These are phyloP conservation scores for Paecilomyces formosus DNA, from an alignment of 2,329 filamentous ascomycete species.

Conservation along the genomic window DNA sequence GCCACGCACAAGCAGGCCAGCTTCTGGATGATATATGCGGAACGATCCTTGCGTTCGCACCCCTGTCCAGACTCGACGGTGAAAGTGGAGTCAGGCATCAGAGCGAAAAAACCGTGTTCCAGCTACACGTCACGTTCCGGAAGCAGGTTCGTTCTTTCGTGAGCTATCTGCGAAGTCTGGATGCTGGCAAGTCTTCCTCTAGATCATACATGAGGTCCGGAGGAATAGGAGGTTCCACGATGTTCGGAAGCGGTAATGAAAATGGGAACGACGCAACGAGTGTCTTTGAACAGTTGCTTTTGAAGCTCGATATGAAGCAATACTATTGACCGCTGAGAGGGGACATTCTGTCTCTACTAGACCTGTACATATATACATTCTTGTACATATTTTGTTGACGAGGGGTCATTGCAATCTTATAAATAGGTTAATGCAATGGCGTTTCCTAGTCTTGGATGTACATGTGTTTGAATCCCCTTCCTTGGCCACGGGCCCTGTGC, in stretches of 20 bases:
- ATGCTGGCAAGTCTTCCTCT: constrained; percentile 54
- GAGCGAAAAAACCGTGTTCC: constrained; percentile 32
- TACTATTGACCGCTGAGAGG: constrained; percentile 44
- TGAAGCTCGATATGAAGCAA: constrained; percentile 63
- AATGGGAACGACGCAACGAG: constrained; percentile 41
- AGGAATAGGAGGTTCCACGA: constrained; percentile 14
- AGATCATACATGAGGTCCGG: constrained; percentile 19
- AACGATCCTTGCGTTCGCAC: constrained; percentile 62
- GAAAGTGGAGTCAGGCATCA: constrained; percentile 34
- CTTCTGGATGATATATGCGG: constrained; percentile 71
- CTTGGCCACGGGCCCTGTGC: too few relatives aligned
- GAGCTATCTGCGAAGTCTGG: constrained; percentile 58
- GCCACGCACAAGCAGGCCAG: constrained; percentile 64
- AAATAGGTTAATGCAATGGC: not conserved
- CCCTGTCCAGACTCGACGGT: constrained; percentile 26
- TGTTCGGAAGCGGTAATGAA: not conserved
- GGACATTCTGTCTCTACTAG: not conserved
- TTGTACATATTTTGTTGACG: not conserved
- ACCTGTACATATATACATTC: not conserved
- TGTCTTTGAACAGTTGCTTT: constrained; percentile 60
- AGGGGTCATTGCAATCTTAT: not conserved
- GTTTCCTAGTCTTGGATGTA: not conserved
- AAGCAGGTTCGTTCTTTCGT: constrained; percentile 70
- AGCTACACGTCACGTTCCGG: constrained; percentile 58
- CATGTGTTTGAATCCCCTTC: too few relatives aligned